These are phyloP conservation scores for Scheffersomyces parashehatae DNA, from an alignment of 1,139 yeast genomes.

Conservation along the genomic window DNA sequence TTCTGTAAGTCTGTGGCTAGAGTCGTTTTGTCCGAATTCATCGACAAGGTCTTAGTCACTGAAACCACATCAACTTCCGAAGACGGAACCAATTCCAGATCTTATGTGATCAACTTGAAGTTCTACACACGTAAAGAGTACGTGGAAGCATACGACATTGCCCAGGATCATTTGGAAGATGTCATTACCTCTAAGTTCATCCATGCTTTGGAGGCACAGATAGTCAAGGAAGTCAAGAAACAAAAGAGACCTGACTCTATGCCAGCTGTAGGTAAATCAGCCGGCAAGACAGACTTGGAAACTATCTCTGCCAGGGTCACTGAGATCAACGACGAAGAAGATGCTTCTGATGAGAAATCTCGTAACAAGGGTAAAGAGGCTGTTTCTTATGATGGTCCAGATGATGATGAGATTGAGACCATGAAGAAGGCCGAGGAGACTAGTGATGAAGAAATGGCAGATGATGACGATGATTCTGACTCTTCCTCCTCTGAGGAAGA, in stretches of 20 bases:
- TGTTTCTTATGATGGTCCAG: constrained; percentile 92
- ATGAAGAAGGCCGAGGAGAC: constrained; percentile 81
- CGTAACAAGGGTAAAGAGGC: constrained; percentile 73
- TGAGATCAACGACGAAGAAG: constrained; percentile 25
- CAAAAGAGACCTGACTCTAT: constrained; percentile 63
- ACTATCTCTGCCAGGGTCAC: constrained; percentile 36
- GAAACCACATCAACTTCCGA: constrained; percentile 74
- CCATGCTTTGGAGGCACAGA: constrained; percentile 65
- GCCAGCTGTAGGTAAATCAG: constrained; percentile 74
- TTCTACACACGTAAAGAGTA: constrained; percentile 81
- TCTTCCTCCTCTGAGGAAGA: constrained; percentile 36
- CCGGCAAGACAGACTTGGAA: constrained; percentile 54
- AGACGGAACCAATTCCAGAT: constrained; percentile 58
- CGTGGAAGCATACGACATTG: constrained; percentile 83
- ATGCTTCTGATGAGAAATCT: constrained; percentile 63
- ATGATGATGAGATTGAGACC: constrained; percentile 86
- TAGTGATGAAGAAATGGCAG: constrained; percentile 59
- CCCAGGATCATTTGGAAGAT: constrained; percentile 73
- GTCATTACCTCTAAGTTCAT: constrained; percentile 69
- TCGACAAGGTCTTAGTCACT: constrained; percentile 80
- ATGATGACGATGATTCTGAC: constrained; percentile 36
- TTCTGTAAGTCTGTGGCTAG: constrained; percentile 90
- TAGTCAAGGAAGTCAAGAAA: constrained; percentile 79
- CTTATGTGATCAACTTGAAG: constrained; percentile 71
- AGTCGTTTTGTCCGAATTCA: constrained; percentile 83